These are phyloP conservation scores for Verbascum thapsus DNA, from an alignment of 257 asterid genomes.

Conservation along the genomic window DNA sequence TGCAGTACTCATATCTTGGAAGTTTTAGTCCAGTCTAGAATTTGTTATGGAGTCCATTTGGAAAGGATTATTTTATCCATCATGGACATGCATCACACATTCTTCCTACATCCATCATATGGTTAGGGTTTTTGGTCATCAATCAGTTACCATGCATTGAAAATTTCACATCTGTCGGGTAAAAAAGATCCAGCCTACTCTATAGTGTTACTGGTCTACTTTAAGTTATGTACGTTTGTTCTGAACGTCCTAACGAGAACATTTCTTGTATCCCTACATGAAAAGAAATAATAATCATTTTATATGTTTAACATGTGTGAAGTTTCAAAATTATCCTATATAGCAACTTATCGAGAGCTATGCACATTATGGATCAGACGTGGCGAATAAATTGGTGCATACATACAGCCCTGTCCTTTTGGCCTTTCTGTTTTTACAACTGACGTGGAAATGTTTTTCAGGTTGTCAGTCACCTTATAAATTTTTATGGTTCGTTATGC, in stretches of 20 bases:
- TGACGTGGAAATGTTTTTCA: constrained; percentile 7
- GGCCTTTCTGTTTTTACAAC: background rate
- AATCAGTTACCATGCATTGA: background rate
- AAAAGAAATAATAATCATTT: background rate
- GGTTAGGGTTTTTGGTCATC: background rate
- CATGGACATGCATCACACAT: constrained; percentile 12
- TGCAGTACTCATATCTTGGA: background rate
- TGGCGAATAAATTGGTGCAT: background rate
- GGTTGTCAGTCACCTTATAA: background rate
- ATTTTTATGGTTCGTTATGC: constrained; percentile 4
- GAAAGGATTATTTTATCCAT: background rate
- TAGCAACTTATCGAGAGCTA: constrained; percentile 2
- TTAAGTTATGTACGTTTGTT: background rate
- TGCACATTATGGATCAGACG: constrained; percentile 5
- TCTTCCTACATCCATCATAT: constrained; percentile 5
- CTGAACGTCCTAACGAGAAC: background rate
- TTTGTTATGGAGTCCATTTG: constrained; percentile 6
- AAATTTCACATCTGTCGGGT: background rate
- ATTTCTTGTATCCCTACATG: constrained; percentile 2
- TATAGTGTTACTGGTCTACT: background rate
- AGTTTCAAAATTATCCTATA: background rate
- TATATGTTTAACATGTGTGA: background rate
- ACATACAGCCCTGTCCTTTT: background rate
- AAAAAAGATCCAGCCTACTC: background rate
- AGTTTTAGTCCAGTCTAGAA: background rate